Conservation (phyloP, 768 basidiomycete genomes). For the Austroboletus eburneus region DNA sequence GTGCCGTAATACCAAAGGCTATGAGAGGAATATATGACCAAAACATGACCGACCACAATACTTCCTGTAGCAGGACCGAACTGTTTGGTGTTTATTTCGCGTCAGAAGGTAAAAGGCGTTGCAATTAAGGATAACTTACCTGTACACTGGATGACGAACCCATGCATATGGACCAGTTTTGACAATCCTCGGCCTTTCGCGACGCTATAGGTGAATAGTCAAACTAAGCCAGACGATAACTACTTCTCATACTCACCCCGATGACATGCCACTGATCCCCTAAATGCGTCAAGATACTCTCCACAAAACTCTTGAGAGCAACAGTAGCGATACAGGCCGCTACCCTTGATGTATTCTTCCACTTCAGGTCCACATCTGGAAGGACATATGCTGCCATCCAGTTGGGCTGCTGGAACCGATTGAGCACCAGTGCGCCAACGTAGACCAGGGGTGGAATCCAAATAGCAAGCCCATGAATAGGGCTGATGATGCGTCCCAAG, state of each 20-base stretch:
- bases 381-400: slow-evolving; percentile 28
- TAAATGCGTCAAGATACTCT: slow-evolving; percentile 5
- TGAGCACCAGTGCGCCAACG: slow-evolving; percentile 18
- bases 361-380: slow-evolving; percentile 5
- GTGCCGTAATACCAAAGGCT: slow-evolving; percentile 12
- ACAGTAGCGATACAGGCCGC: slow-evolving; percentile 19
- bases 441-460: slow-evolving; percentile 23
- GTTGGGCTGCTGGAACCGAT: slow-evolving; percentile 24
- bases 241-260: slow-evolving; percentile 8
- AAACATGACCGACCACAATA: slow-evolving; percentile 22
- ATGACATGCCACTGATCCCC: slow-evolving; percentile 28
- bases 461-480: slow-evolving; percentile 19
- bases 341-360: slow-evolving; percentile 11
- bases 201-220: slow-evolving; percentile 13
- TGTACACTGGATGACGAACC: slow-evolving; percentile 33
- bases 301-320: slow-evolving; percentile 1
- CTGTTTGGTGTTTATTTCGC: slow-evolving; percentile 1
- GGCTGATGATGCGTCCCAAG: slow-evolving; percentile 22
- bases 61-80: slow-evolving; percentile 17
- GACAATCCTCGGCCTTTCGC: slow-evolving; percentile 30
- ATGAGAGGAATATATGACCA: slow-evolving; percentile 31
- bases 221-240: background rate
- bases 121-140: slow-evolving; percentile 12
- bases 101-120: too few species aligned
- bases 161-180: slow-evolving; percentile 31